Conservation (phyloP, 306 rosid species). For the Echinosophora koreensis region DNA sequence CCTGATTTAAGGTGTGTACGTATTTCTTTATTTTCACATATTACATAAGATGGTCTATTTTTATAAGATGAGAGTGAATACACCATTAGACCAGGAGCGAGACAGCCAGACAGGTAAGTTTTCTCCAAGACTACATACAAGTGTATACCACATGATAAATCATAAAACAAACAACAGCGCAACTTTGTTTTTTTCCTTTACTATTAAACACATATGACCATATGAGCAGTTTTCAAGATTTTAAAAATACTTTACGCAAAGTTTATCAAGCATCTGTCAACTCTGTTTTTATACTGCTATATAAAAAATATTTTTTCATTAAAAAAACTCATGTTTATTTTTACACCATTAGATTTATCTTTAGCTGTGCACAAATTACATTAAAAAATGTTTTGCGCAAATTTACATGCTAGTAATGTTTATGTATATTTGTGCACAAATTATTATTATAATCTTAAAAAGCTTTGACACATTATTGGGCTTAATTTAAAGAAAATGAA, state of each 20-base stretch:
- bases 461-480: too few species aligned
- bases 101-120: background rate
- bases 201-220: too few species aligned
- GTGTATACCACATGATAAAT: background rate
- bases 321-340: background rate
- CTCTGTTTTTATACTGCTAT: background rate
- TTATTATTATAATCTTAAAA: too few species aligned
- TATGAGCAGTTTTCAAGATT: slow-evolving; percentile 4
- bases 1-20: too few species aligned
- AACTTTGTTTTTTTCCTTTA: background rate
- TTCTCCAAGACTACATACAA: background rate
- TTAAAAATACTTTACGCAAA: background rate
- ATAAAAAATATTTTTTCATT: background rate
- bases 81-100: background rate
- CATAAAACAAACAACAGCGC: background rate
- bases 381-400: background rate
- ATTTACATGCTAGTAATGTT: background rate
- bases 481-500: too few species aligned
- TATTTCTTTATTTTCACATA: too few species aligned
- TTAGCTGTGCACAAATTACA: background rate
- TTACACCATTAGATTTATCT: background rate
- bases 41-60: too few species aligned
- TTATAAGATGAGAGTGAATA: too few species aligned
- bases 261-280: background rate
- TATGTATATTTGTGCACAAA: too few species aligned